Base-by-base conservation (phyloP, 305 asterid genomes). In the Andrographis paniculata region DNA sequence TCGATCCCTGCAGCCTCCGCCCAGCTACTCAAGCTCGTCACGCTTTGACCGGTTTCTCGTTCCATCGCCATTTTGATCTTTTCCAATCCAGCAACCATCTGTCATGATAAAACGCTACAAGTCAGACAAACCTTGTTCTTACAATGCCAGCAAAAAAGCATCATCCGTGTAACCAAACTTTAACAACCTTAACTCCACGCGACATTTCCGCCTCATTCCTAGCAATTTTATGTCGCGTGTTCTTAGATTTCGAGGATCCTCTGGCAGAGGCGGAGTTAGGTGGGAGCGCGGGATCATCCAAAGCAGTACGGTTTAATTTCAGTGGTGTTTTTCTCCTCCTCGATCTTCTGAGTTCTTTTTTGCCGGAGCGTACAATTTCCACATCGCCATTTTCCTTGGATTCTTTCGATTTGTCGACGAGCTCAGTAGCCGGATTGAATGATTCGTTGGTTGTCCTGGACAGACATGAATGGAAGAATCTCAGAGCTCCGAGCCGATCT, bases 141-240 rank as follows among this genome's bases (percentile, higher is more conserved):
- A 33, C 35, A 51, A 38, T 44, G 39, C 60, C 49, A 41, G 23
- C 54, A 50, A 52, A 3, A 24, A 48, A 4, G 1, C 17, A 12
- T 4, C 17, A 17, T 18, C 17, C 44, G 14, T 39, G n/a, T 17
- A 42, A 30, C 28, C 20, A 59, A 50, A 60, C 28, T 43, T n/a
- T 5, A 59, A 77, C 82, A 68, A 86, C 96, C 94, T 86, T 75
- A 56, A 83, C 80, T 48, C 94, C 89, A 66, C 56, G 63, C 3
- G 96, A 69, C 84, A 87, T 68, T 52, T 87, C 89, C 20, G 79
- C 82, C 76, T 82, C 94, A 14, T 60, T 86, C 63, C 60, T 73
- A 30, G 82, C 69, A 39, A 68, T 31, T 45, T 67, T 76, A 63
- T 27, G 69, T 50, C 75, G 66, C 64, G 61, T 83, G 45, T 52